phyloP scores from a whole-genome alignment of 2,329 filamentous ascomycete genomes.

The Trichocomaceae sp. region DNA sequence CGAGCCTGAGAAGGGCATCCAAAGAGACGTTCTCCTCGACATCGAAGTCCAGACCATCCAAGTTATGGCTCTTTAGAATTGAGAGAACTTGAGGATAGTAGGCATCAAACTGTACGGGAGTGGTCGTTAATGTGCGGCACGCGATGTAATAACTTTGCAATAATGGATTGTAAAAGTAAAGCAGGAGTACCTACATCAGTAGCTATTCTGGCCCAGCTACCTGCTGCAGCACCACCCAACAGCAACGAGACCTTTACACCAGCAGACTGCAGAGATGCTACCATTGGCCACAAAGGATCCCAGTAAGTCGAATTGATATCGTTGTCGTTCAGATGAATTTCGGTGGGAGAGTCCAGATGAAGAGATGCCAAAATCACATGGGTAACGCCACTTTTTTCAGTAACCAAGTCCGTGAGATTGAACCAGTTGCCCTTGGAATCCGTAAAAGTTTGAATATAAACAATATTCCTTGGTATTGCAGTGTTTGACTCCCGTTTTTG shows the following conservation, averaged over 20 bases:
- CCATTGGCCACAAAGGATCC: conserved; percentile 42
- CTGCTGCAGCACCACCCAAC: conserved; percentile 49
- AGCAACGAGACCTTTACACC: conserved; percentile 49
- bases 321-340: conserved; percentile 50
- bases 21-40: conserved; percentile 38
- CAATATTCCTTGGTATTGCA: conserved; percentile 13
- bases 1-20: conserved; percentile 34
- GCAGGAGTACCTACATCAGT: conserved; percentile 18
- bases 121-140: background rate
- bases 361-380: conserved; percentile 50
- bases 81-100: conserved; percentile 43
- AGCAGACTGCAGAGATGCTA: conserved; percentile 43
- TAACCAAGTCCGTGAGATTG: conserved; percentile 46
- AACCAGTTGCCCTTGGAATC: conserved; percentile 24
- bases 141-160: background rate
- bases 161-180: background rate
- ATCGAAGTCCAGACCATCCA: conserved; percentile 43
- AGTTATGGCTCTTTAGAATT: conserved; percentile 21
- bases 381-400: conserved; percentile 30
- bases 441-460: conserved; percentile 23
- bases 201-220: conserved; percentile 36
- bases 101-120: conserved; percentile 35
- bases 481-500: background rate
- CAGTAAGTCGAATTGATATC: conserved; percentile 20
- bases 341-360: conserved; percentile 42